phyloP scores from a whole-genome alignment of 805 yeast genomes.

The Hanseniaspora thailandica region DNA sequence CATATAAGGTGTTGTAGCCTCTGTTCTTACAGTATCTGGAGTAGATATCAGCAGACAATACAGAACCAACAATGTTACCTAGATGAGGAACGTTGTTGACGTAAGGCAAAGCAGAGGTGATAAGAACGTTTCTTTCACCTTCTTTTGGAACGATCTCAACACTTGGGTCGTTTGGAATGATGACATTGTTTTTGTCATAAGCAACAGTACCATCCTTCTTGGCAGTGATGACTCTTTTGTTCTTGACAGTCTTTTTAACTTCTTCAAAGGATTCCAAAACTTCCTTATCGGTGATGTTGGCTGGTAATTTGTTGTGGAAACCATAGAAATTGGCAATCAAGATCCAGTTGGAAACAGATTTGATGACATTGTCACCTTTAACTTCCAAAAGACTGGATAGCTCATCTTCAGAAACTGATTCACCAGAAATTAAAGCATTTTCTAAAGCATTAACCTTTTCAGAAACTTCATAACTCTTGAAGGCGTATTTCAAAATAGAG shows the following conservation, averaged over 20 bases:
- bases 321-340: slow-evolving; percentile 50
- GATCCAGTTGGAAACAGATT: slow-evolving; percentile 44
- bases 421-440: slow-evolving; percentile 16
- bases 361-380: slow-evolving; percentile 22
- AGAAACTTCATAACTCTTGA: slow-evolving; percentile 38
- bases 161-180: slow-evolving; percentile 20
- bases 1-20: slow-evolving; percentile 70
- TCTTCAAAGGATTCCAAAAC: slow-evolving; percentile 37
- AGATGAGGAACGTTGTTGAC: slow-evolving; percentile 97
- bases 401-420: slow-evolving; percentile 31
- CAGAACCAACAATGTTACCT: slow-evolving; percentile 94
- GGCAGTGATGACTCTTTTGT: slow-evolving; percentile 27
- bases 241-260: slow-evolving; percentile 37
- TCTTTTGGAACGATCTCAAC: slow-evolving; percentile 51
- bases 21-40: slow-evolving; percentile 82
- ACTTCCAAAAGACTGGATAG: slow-evolving; percentile 25
- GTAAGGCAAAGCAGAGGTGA: slow-evolving; percentile 94
- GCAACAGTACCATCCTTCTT: slow-evolving; percentile 34
- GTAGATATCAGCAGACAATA: slow-evolving; percentile 85
- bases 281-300: slow-evolving; percentile 22
- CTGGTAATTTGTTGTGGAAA: slow-evolving; percentile 22
- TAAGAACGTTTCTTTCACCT: slow-evolving; percentile 66
- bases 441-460: slow-evolving; percentile 23
- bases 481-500: slow-evolving; percentile 55
- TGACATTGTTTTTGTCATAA: slow-evolving; percentile 23